Evolutionary conservation across 2,329 filamentous ascomycete genomes (phyloP).

Genomic region (Aspergillus sp.): DNA sequence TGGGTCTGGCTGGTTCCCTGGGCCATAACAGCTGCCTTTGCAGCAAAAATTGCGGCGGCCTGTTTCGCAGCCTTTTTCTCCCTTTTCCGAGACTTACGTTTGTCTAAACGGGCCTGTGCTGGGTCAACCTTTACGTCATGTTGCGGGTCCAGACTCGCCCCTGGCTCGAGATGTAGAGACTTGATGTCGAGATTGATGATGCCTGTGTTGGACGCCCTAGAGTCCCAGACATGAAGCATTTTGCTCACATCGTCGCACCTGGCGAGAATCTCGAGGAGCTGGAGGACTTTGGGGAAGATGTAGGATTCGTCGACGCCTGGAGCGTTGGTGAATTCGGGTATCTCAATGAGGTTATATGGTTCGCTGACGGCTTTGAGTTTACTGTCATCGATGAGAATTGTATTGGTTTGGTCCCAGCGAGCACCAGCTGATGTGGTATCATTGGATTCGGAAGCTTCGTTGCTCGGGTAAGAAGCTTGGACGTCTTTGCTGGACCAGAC

Average conservation of each 20-base stretch:
- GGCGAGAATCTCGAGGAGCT: constrained; percentile 57
- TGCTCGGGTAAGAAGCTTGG: constrained; percentile 47
- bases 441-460: background rate
- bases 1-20: background rate
- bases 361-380: constrained; percentile 78
- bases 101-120: constrained; percentile 23
- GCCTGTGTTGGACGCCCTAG: constrained; percentile 9
- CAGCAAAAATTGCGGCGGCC: constrained; percentile 1
- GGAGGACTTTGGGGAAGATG: constrained; percentile 56
- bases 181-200: constrained; percentile 30
- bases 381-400: constrained; percentile 87
- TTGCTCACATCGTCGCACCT: constrained; percentile 55
- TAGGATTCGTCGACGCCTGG: constrained; percentile 46
- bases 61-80: constrained; percentile 24
- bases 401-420: constrained; percentile 81
- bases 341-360: constrained; percentile 78
- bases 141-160: too few relatives aligned
- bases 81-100: constrained; percentile 28
- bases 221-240: constrained; percentile 43
- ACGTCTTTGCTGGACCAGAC: constrained; percentile 66
- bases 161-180: background rate
- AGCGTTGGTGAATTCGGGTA: constrained; percentile 72
- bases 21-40: background rate
- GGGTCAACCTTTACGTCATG: constrained; percentile 9
- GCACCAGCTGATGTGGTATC: constrained; percentile 30